Evolutionary conservation across 176 grass and related monocot species (phyloP).

Genomic region (Zea mays): Zm-B73-REFERENCE-NAM-5.0 NC_050096.1:261464501-261465000

Average conservation of each 20-base stretch:
- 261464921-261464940: not conserved
- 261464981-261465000: conserved; percentile 28
- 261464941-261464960: not conserved
- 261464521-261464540: not conserved
- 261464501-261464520: not conserved
- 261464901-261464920: not conserved
- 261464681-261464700: conserved; percentile 1
- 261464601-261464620: conserved; percentile 51
- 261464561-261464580: not conserved
- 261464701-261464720: not conserved
- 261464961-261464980: conserved; percentile 37
- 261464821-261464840: conserved; percentile 40
- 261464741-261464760: not conserved
- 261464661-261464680: conserved; percentile 43
- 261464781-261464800: conserved; percentile 61
- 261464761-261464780: conserved; percentile 55
- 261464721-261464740: not conserved
- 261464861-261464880: not conserved
- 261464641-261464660: conserved; percentile 46
- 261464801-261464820: conserved; percentile 63
- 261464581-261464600: conserved; percentile 45
- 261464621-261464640: conserved; percentile 44
- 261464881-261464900: not conserved
- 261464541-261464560: not conserved
- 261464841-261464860: conserved; percentile 19